Evolutionary conservation across 192 early-diverging fungal genomes (phyloP).

Genomic region (Powellomyces hirtus): DNA sequence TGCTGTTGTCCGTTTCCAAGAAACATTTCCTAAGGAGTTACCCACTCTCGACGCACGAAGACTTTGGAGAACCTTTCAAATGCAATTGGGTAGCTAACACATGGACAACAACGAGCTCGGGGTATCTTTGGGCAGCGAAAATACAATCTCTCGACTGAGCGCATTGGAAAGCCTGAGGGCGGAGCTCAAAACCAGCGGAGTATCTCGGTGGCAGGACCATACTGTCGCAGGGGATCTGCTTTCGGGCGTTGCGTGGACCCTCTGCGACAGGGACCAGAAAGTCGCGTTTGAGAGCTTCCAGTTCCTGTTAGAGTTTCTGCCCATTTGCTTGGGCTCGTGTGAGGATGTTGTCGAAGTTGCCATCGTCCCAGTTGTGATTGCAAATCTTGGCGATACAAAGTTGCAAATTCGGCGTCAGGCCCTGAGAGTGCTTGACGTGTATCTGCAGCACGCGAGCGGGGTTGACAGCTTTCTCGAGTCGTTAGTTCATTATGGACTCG

Average conservation of each 20-base stretch:
- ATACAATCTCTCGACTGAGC: constrained; percentile 12
- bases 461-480: constrained; percentile 2
- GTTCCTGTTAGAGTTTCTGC: constrained; percentile 11
- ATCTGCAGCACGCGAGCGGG: constrained; percentile 17
- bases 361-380: constrained; percentile 9
- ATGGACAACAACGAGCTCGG: constrained; percentile 16
- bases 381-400: constrained; percentile 12
- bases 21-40: no score
- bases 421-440: constrained; percentile 1
- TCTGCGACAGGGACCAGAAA: constrained; percentile 12
- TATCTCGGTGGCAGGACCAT: background rate
- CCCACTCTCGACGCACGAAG: no score
- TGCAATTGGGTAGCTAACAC: no score
- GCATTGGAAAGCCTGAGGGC: constrained; percentile 8
- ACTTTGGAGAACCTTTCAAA: no score
- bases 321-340: background rate
- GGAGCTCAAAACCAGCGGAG: constrained; percentile 4
- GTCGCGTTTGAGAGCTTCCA: constrained; percentile 12
- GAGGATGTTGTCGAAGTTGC: constrained; percentile 13
- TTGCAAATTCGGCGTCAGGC: constrained; percentile 12
- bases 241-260: background rate
- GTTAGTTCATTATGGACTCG: constrained; percentile 20
- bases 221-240: background rate
- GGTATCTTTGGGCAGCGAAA: constrained; percentile 7
- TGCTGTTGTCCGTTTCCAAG: no score